These are phyloP conservation scores for Phytophthora foliorum DNA, from an alignment of 352 stramenopile genomes.

Conservation along the genomic window DNA sequence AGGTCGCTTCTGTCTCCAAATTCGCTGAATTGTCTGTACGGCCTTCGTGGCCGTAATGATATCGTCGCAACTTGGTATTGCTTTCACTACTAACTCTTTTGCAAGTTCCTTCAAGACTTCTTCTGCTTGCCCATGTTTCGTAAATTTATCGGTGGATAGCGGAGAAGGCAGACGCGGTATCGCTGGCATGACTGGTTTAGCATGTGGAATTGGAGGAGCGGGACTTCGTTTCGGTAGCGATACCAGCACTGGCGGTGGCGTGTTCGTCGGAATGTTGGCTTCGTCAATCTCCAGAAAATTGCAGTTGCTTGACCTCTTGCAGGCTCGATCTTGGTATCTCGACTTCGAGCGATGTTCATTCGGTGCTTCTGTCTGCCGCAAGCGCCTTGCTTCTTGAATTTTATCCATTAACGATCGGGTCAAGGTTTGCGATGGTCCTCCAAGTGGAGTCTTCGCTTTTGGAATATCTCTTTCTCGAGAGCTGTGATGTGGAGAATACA, in stretches of 20 bases:
- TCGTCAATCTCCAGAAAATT: not conserved
- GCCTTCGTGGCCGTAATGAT: conserved; percentile 17
- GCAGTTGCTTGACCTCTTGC: conserved; percentile 1
- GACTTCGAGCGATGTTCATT: not conserved
- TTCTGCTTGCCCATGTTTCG: not conserved
- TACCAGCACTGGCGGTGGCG: not conserved
- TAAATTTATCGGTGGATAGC: not conserved
- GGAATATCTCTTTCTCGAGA: not conserved
- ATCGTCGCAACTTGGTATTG: conserved; percentile 1
- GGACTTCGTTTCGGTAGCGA: not conserved
- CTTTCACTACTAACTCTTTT: not conserved
- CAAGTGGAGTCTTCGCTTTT: not conserved
- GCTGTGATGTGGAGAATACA: not conserved
- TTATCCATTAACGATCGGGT: conserved; percentile 44
- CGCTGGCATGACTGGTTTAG: conserved; percentile 32
- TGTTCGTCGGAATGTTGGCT: not conserved
- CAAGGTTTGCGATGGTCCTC: conserved; percentile 15
- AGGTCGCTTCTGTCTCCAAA: conserved; percentile 9
- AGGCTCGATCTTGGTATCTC: not conserved
- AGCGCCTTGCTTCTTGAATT: conserved; percentile 50
- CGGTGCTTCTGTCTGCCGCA: conserved; percentile 8
- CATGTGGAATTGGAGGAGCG: conserved; percentile 26
- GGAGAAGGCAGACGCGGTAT: conserved; percentile 6
- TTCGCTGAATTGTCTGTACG: conserved; percentile 19
- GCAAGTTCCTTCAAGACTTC: not conserved